Conservation (phyloP, 2,329 filamentous ascomycete genomes). For the Trichoderma sp. region DNA sequence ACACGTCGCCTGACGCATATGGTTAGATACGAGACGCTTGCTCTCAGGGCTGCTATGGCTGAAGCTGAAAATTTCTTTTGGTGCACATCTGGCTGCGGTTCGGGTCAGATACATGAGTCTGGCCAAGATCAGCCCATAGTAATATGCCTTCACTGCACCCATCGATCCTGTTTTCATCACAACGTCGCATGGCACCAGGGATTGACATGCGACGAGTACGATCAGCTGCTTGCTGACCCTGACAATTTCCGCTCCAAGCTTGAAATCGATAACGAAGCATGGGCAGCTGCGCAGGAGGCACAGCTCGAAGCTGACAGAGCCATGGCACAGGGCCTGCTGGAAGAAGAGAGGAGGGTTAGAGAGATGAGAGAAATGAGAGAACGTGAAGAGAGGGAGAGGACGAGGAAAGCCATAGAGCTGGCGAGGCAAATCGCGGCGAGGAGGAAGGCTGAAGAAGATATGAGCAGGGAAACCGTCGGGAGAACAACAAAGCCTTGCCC, state of each 20-base stretch:
- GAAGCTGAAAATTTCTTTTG: conserved; percentile 50
- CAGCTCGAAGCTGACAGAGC: conserved; percentile 49
- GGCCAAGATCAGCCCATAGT: conserved; percentile 44
- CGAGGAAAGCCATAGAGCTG: conserved; percentile 32
- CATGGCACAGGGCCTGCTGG: conserved; percentile 37
- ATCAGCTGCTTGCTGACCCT: conserved; percentile 40
- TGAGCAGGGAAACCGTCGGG: conserved; percentile 33
- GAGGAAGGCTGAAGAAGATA: conserved; percentile 38
- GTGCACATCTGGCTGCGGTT: conserved; percentile 54
- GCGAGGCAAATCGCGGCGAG: conserved; percentile 32
- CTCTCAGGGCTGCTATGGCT: conserved; percentile 46
- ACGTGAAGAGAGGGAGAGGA: conserved; percentile 30
- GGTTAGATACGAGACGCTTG: conserved; percentile 45
- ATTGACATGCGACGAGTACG: conserved; percentile 46
- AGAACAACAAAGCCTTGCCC: conserved; percentile 42
- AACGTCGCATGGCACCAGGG: conserved; percentile 44
- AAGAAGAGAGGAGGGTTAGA: conserved; percentile 34
- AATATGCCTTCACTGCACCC: conserved; percentile 42
- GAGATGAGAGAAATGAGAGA: conserved; percentile 29
- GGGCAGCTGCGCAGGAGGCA: conserved; percentile 45
- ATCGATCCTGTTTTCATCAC: conserved; percentile 47
- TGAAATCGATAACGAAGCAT: conserved; percentile 38
- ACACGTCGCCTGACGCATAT: not conserved
- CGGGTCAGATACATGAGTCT: conserved; percentile 53
- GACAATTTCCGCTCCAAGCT: conserved; percentile 41